Evolutionary conservation across 257 asterid genomes (phyloP).

Genomic region (Nicotiana attenuata): DNA sequence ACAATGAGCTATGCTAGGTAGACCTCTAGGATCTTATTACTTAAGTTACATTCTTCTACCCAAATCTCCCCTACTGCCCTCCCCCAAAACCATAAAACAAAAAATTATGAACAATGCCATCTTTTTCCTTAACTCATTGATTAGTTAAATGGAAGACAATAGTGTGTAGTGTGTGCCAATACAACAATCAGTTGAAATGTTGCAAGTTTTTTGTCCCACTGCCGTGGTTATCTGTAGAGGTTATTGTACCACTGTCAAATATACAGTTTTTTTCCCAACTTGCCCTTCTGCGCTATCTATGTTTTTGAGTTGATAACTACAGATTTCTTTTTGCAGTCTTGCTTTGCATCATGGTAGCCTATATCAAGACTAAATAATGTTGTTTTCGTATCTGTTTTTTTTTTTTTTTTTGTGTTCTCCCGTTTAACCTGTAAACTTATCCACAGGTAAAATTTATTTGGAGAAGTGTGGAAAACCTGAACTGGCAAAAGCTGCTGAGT

Average conservation of each 20-base stretch:
- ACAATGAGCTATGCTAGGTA: neutral
- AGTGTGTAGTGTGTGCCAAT: neutral
- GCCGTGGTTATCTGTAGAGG: neutral
- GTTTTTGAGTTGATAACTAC: neutral
- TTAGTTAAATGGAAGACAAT: neutral
- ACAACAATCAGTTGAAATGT: neutral
- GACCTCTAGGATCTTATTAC: neutral
- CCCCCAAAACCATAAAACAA: neutral
- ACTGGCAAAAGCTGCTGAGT: slow-evolving; percentile 53
- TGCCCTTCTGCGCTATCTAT: neutral
- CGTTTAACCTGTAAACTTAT: neutral
- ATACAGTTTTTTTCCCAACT: neutral
- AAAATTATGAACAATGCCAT: neutral
- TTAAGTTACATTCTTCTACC: neutral
- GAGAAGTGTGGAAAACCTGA: slow-evolving; percentile 38
- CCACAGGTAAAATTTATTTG: slow-evolving; percentile 46
- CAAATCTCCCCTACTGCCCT: neutral
- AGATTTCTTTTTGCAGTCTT: neutral
- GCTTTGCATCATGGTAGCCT: neutral
- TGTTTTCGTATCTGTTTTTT: neutral
- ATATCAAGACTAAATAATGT: neutral
- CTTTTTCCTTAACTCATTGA: neutral
- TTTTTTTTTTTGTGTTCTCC: neutral
- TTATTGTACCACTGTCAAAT: neutral
- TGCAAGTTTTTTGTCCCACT: neutral